Evolutionary conservation across 768 basidiomycete genomes (phyloP), one percentile per base, ranked within the genome.

Genomic region (Cubamyces sp.): DNA sequence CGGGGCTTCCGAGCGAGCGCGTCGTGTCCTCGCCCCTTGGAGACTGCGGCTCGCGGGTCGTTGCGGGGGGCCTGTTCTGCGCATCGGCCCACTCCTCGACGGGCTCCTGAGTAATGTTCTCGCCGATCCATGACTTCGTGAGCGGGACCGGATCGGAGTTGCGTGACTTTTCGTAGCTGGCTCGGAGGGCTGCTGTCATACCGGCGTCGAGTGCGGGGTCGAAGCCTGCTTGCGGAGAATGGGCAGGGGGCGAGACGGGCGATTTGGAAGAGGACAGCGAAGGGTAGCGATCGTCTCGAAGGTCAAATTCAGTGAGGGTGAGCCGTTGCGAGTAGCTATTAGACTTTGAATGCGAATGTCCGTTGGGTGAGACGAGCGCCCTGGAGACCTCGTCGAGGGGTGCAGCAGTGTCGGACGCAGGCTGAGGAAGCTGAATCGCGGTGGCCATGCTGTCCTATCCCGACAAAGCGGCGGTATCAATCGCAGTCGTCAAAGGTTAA

Each of bases 271-370:
- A 53, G 30, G 74, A 58, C 19, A 77, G 68, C 50, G 76, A 59
- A 18, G 82, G 77, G 66, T 88, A 87, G 70, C 87, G 79, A 70
- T 82, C 83, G 77, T 88, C 88, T 68, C 81, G 79, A 72, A 84
- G 81, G 74, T 87, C 85, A 64, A 84, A 78, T 60, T 87, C 87
- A 59, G 82, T 76, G 72, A 87, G 79, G 42, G 77, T 70, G 61
- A 88, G 78, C 43, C 80, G 75, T 68, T 79, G 80, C 53, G 85
- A 77, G 74, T 85, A 86, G 64, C 81, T 72, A 58, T 71, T 73
- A 61, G 79, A 69, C 67, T 72, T 75, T 45, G 75, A 62, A 66
- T 73, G 72, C 61, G 78, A 68, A 66, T 71, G 74, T 47, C 73
- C 65, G 65, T 74, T 71, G 49, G 76, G 64, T 23, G 78, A 62